phyloP scores from a whole-genome alignment of 805 yeast genomes.

The Barnettozyma vustinii region DNA sequence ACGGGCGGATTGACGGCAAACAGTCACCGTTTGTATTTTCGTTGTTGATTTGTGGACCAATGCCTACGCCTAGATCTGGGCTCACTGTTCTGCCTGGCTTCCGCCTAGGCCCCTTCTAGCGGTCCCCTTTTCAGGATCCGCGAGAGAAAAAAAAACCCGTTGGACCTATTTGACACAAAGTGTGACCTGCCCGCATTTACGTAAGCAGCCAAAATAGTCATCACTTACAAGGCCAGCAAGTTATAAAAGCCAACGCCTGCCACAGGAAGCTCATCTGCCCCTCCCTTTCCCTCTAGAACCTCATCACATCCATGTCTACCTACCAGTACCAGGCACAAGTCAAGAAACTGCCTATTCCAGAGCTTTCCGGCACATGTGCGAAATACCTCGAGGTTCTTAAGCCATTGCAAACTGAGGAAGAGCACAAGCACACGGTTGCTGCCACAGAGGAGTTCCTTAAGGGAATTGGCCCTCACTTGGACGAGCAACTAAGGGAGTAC shows the following conservation, averaged over 20 bases:
- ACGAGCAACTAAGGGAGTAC: slow-evolving; percentile 58
- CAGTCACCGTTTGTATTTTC: background rate
- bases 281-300: background rate
- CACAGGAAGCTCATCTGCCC: background rate
- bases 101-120: background rate
- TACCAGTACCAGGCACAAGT: slow-evolving; percentile 56
- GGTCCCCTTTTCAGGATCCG: background rate
- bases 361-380: slow-evolving; percentile 58
- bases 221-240: background rate
- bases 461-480: slow-evolving; percentile 52
- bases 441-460: slow-evolving; percentile 56
- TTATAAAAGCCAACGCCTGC: background rate
- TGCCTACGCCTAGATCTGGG: background rate
- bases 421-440: slow-evolving; percentile 52
- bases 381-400: slow-evolving; percentile 61
- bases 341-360: slow-evolving; percentile 75
- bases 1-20: background rate
- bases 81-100: background rate
- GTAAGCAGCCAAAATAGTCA: background rate
- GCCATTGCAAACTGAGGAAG: slow-evolving; percentile 78
- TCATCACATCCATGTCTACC: slow-evolving; percentile 30
- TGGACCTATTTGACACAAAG: slow-evolving; percentile 3
- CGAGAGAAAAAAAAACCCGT: background rate
- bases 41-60: background rate
- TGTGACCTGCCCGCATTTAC: background rate